These are phyloP conservation scores for Colletotrichum tamarilloi DNA, from an alignment of 2,329 filamentous ascomycete species.

Conservation along the genomic window DNA sequence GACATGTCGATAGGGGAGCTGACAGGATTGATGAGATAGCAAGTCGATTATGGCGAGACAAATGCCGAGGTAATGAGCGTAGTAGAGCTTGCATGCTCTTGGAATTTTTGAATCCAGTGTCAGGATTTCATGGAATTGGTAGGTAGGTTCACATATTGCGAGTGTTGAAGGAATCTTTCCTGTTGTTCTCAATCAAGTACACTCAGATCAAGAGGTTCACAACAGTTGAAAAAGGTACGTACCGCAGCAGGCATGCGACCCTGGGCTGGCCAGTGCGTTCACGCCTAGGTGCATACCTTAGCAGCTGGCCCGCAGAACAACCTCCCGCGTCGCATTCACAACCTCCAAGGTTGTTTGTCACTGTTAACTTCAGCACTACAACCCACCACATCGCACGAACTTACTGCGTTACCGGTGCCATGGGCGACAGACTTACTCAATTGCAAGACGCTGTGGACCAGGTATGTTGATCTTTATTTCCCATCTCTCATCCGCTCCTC, in stretches of 20 bases:
- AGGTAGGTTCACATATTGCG: neutral
- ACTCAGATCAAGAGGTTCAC: neutral
- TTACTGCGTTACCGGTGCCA: conserved; percentile 47
- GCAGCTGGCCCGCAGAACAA: neutral
- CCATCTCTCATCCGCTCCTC: neutral
- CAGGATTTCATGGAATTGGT: neutral
- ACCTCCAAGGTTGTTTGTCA: conserved; percentile 5
- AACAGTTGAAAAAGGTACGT: conserved; percentile 19
- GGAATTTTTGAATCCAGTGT: neutral
- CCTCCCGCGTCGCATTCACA: neutral
- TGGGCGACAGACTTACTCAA: conserved; percentile 84
- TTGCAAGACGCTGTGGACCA: conserved; percentile 88
- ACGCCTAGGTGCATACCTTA: neutral
- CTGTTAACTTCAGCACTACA: neutral
- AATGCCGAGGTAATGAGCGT: neutral
- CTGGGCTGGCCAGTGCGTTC: conserved; percentile 1
- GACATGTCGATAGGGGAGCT: conserved; percentile 5
- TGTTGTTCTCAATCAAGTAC: neutral
- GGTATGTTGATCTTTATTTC: conserved; percentile 56
- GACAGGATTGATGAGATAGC: neutral
- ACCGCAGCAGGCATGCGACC: neutral
- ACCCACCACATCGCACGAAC: neutral
- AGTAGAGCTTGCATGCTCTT: conserved; percentile 15
- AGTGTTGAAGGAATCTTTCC: neutral
- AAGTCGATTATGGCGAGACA: neutral